A percentile compares a stretch with the other conserved stretches of the same genome.
These are phyloP conservation scores for Calvatia gigantea DNA, from an alignment of 768 basidiomycete species.

Conservation along the genomic window DNA sequence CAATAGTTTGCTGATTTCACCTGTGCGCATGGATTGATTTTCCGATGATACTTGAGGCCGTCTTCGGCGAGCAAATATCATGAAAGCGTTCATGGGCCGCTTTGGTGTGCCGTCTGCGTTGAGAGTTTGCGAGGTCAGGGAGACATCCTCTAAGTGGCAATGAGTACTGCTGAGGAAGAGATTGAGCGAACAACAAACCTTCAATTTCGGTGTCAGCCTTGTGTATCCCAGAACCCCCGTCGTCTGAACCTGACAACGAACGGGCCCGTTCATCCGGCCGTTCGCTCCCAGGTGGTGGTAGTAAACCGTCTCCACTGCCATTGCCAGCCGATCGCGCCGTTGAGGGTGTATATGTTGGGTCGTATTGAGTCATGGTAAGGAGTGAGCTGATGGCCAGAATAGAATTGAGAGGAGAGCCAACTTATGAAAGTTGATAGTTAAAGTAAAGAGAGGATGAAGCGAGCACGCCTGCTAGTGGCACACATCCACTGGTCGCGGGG, in stretches of 20 bases:
- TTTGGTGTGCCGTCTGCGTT: conserved; percentile 88
- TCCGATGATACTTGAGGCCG: conserved; percentile 84
- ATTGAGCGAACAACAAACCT: conserved; percentile 29
- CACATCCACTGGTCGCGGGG: conserved; percentile 27
- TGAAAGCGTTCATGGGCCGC: conserved; percentile 91
- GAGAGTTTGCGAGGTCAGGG: conserved; percentile 73
- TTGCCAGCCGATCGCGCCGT: neutral
- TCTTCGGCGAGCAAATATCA: conserved; percentile 85
- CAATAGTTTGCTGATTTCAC: conserved; percentile 85
- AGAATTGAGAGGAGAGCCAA: conserved; percentile 11
- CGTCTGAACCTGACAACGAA: conserved; percentile 57
- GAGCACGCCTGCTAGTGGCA: conserved; percentile 17
- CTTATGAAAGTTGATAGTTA: conserved; percentile 15
- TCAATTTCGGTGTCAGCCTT: conserved; percentile 44
- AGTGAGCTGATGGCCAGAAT: conserved; percentile 11
- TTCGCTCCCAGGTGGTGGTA: conserved; percentile 16
- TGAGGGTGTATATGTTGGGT: conserved; percentile 7
- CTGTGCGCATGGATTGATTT: conserved; percentile 86
- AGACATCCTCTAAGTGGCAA: conserved; percentile 25
- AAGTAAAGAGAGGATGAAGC: conserved; percentile 13
- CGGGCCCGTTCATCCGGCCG: conserved; percentile 39
- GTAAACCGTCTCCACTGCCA: neutral
- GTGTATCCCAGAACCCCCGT: conserved; percentile 40
- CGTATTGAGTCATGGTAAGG: conserved; percentile 13
- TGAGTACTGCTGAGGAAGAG: conserved; percentile 8